phyloP scores from a whole-genome alignment of 805 yeast genomes.

The Kazachstania viticola region DNA sequence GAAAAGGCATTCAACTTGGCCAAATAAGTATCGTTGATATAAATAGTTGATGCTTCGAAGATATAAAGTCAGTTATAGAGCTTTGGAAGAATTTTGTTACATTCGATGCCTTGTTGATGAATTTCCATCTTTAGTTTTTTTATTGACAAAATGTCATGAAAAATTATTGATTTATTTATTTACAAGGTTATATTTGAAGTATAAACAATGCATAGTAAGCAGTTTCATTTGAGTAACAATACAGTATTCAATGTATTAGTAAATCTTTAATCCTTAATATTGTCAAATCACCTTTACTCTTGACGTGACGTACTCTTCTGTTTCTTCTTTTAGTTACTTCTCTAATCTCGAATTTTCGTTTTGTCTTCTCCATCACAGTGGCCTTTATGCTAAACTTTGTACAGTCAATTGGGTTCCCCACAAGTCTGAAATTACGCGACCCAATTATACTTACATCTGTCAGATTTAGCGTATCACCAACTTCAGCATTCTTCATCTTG shows the following conservation, averaged over 20 bases:
- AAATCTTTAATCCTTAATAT: constrained; percentile 67
- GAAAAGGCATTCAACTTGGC: constrained; percentile 16
- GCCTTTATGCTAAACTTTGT: constrained; percentile 53
- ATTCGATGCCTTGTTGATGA: too few species aligned
- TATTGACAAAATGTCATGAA: too few species aligned
- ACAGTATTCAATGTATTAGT: constrained; percentile 42
- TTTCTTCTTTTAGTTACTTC: constrained; percentile 72
- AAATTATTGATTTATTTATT: too few species aligned
- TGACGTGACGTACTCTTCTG: constrained; percentile 58
- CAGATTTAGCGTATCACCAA: constrained; percentile 73
- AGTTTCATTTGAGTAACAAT: too few species aligned
- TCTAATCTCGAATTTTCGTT: constrained; percentile 60
- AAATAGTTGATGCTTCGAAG: too few species aligned
- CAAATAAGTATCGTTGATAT: too few species aligned
- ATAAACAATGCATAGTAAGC: too few species aligned
- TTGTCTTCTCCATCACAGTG: constrained; percentile 75
- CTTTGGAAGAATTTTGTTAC: too few species aligned
- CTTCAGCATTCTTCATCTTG: constrained; percentile 58
- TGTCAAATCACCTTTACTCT: constrained; percentile 62
- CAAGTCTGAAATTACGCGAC: constrained; percentile 65
- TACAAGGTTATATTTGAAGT: too few species aligned
- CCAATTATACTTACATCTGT: constrained; percentile 75
- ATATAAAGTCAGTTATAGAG: too few species aligned
- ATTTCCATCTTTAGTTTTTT: too few species aligned
- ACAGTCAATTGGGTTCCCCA: constrained; percentile 44